These are phyloP conservation scores for Fallopia convolvulus DNA, from an alignment of 148 eudicot species.

Conservation along the genomic window DNA sequence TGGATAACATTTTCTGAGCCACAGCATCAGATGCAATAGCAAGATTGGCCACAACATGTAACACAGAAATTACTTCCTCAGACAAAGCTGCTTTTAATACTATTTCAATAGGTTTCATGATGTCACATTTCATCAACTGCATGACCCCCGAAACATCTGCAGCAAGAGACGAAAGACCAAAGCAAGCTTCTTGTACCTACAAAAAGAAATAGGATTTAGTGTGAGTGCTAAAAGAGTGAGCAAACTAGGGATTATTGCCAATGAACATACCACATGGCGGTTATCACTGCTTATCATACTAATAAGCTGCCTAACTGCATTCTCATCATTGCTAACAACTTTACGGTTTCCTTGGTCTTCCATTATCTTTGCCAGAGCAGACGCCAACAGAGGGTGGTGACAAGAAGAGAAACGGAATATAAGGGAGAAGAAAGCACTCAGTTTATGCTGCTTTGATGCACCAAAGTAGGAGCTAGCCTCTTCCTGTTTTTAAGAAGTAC, in stretches of 20 bases:
- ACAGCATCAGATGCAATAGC: slow-evolving; percentile 84
- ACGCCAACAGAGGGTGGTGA: slow-evolving; percentile 93
- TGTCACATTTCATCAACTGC: slow-evolving; percentile 88
- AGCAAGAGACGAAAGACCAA: slow-evolving; percentile 91
- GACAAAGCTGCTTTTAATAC: slow-evolving; percentile 59
- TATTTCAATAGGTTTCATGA: slow-evolving; percentile 82
- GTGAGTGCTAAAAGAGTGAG: not conserved
- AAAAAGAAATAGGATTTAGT: slow-evolving; percentile 10
- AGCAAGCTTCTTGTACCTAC: slow-evolving; percentile 98
- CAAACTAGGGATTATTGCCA: not conserved
- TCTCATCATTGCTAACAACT: slow-evolving; percentile 94
- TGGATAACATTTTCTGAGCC: slow-evolving; percentile 82
- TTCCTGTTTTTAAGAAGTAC: slow-evolving; percentile 38
- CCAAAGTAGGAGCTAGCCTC: slow-evolving; percentile 91
- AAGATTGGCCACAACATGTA: slow-evolving; percentile 77
- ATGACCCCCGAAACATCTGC: slow-evolving; percentile 72
- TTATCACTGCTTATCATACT: slow-evolving; percentile 97
- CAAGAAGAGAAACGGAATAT: slow-evolving; percentile 99
- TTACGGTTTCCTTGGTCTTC: slow-evolving; percentile 75
- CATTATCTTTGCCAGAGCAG: slow-evolving; percentile 92
- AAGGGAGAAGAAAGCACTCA: slow-evolving; percentile 96
- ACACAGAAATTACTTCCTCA: slow-evolving; percentile 75
- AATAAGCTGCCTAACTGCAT: slow-evolving; percentile 95
- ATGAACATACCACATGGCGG: slow-evolving; percentile 76
- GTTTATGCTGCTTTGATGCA: slow-evolving; percentile 83